phyloP scores from a whole-genome alignment of 2,329 filamentous ascomycete genomes.

The Verticillium albo-atrum region DNA sequence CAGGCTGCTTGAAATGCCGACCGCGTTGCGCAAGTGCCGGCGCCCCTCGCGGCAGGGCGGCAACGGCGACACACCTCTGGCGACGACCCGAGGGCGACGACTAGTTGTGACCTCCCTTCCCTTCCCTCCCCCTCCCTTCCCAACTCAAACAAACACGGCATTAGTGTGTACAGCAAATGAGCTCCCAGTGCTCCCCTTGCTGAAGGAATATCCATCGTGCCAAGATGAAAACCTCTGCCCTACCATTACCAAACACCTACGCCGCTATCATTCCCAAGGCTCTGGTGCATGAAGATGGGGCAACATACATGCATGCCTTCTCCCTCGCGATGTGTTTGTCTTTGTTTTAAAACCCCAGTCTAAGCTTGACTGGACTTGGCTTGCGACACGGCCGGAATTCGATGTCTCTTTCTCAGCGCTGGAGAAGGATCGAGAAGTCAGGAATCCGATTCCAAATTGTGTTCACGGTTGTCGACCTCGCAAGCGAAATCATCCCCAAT shows the following conservation, averaged over 20 bases:
- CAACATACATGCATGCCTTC: slow-evolving; percentile 38
- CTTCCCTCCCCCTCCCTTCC: background rate
- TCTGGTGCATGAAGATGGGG: slow-evolving; percentile 53
- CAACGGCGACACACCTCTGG: background rate
- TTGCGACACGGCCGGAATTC: background rate
- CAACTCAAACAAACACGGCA: slow-evolving; percentile 34
- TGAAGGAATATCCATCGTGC: slow-evolving; percentile 55
- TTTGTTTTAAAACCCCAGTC: background rate
- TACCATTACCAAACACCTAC: slow-evolving; percentile 56
- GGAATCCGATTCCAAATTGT: background rate
- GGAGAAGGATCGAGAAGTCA: background rate
- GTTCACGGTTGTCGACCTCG: background rate
- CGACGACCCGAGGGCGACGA: background rate
- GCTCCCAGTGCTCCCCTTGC: slow-evolving; percentile 46
- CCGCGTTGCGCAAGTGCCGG: background rate
- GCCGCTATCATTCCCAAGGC: slow-evolving; percentile 18
- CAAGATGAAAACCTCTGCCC: slow-evolving; percentile 42
- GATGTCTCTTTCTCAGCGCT: background rate
- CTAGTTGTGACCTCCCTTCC: background rate
- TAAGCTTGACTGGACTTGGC: background rate
- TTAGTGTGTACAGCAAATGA: slow-evolving; percentile 56
- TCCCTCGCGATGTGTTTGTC: background rate
- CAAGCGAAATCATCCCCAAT: background rate
- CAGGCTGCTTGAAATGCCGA: background rate
- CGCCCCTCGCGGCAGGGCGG: background rate